These are phyloP conservation scores for Petunia hybrid DNA, from an alignment of 305 asterid species.

Conservation along the genomic window DNA sequence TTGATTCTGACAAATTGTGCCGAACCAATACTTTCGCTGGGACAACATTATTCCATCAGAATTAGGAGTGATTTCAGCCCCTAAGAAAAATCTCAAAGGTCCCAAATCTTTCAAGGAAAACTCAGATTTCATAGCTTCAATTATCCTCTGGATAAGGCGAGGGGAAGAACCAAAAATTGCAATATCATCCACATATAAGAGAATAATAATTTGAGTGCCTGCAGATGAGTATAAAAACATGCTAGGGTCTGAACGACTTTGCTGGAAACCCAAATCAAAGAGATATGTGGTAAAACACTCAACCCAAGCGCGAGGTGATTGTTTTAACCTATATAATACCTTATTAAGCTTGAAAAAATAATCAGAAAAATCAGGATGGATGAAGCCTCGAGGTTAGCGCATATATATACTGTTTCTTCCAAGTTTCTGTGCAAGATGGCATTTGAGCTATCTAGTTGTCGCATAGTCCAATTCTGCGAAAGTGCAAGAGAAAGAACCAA, in stretches of 20 bases:
- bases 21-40: neutral
- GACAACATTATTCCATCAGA: neutral
- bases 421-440: neutral
- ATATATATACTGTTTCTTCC: neutral
- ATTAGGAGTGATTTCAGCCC: neutral
- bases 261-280: neutral
- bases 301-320: conserved; percentile 1
- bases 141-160: neutral
- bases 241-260: neutral
- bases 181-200: conserved; percentile 28
- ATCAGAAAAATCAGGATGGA: neutral
- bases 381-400: neutral
- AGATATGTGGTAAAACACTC: neutral
- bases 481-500: neutral
- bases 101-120: conserved; percentile 18
- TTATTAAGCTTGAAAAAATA: neutral
- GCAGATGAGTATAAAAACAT: neutral
- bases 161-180: neutral
- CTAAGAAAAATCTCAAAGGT: neutral
- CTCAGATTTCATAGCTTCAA: neutral
- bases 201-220: neutral
- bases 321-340: conserved; percentile 4
- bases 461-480: neutral
- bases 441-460: neutral
- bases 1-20: neutral